A percentile compares a stretch with the other conserved stretches of the same genome.
phyloP scores from a whole-genome alignment of 2,329 filamentous ascomycete genomes.

The Westerdykella aurantiaca region DNA sequence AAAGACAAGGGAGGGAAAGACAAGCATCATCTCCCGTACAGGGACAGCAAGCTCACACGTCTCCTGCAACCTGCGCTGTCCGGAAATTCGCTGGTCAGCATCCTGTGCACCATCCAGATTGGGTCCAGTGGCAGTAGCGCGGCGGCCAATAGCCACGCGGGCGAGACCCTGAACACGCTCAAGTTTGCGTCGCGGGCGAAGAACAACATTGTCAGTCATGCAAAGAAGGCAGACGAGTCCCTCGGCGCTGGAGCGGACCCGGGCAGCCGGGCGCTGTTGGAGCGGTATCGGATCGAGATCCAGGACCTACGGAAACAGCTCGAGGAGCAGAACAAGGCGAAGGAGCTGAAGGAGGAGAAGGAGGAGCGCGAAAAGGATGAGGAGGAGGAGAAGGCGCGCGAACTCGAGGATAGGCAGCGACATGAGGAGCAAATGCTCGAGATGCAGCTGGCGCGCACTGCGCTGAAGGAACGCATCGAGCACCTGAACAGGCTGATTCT shows the following conservation, averaged over 20 bases:
- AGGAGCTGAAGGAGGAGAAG: conserved; percentile 48
- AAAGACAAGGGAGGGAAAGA: conserved; percentile 78
- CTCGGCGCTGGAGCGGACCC: conserved; percentile 71
- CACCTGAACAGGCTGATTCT: conserved; percentile 92
- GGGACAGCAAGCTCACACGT: conserved; percentile 94
- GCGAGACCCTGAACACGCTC: conserved; percentile 88
- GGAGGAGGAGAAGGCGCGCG: conserved; percentile 61
- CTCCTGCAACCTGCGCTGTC: conserved; percentile 88
- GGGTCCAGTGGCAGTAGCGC: conserved; percentile 69
- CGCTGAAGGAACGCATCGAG: conserved; percentile 93
- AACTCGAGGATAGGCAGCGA: conserved; percentile 69
- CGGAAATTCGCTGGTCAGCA: conserved; percentile 90
- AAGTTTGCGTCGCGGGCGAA: conserved; percentile 96
- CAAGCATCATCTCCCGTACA: conserved; percentile 83
- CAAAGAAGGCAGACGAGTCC: conserved; percentile 89
- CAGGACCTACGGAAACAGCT: conserved; percentile 72
- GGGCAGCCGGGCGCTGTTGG: conserved; percentile 77
- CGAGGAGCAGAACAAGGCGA: conserved; percentile 66
- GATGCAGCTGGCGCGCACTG: conserved; percentile 94
- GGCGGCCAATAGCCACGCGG: conserved; percentile 66
- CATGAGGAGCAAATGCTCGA: conserved; percentile 98
- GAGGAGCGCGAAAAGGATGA: conserved; percentile 56
- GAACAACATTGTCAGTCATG: conserved; percentile 96
- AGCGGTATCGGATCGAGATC: conserved; percentile 93
- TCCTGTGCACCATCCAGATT: conserved; percentile 92